These are phyloP conservation scores for Homolaphlyctis polyrhiza DNA, from an alignment of 371 early-diverging fungal genomes.

Conservation along the genomic window DNA sequence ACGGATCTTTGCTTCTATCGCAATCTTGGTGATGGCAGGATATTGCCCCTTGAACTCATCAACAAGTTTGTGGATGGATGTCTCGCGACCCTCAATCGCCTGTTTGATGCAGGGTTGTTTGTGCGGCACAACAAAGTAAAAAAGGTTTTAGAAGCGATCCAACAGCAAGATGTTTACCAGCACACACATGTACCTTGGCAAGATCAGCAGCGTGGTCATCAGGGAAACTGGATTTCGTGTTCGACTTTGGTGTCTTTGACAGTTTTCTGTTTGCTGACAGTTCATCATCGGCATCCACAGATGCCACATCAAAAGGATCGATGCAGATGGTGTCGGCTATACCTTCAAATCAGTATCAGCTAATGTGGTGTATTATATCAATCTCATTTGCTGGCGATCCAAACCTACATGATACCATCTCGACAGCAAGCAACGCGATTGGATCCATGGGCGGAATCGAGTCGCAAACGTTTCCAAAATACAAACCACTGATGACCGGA, in stretches of 20 bases:
- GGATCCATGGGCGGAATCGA: too few species aligned
- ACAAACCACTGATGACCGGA: too few species aligned
- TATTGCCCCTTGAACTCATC: neutral
- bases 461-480: too few species aligned
- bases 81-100: neutral
- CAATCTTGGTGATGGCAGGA: neutral
- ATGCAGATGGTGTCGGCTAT: neutral
- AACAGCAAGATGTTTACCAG: too few species aligned
- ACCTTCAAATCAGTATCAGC: neutral
- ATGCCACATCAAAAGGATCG: neutral
- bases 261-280: neutral
- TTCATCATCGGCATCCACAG: neutral
- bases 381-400: too few species aligned
- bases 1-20: neutral
- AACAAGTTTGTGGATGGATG: neutral
- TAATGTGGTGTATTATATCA: too few species aligned
- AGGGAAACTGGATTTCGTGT: neutral
- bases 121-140: neutral
- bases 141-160: neutral
- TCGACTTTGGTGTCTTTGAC: neutral
- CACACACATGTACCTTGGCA: neutral
- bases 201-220: neutral
- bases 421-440: too few species aligned
- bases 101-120: too few species aligned
- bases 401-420: too few species aligned